Base-by-base conservation (phyloP, 2,329 filamentous ascomycete species). In the Colletotrichum brevisporum region DNA sequence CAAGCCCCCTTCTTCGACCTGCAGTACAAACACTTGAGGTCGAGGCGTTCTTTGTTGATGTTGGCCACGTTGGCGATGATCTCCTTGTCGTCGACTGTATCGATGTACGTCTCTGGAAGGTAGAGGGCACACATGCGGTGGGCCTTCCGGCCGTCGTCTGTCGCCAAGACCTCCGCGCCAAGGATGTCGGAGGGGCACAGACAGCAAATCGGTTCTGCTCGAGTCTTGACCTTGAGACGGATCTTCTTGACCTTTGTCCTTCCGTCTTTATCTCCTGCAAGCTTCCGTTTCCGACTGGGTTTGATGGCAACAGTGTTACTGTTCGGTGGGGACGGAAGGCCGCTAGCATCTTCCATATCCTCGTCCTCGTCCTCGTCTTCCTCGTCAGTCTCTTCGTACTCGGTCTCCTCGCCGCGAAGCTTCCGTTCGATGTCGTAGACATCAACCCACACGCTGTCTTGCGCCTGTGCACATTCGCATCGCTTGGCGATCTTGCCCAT, bases 381-480 rank as follows among this genome's bases (percentile, higher is more conserved):
- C 36, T 90, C 88, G 4, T 92, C 90, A 45, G 93, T 91, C 0
- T 91, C 92, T 74, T 94, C 91, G 76, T 95, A 92, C 74, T 93
- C 93, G 5, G 94, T 94, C 67, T 93, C 91, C 78, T 98, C 95
- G 51, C 96, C 96, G 59, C 95, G 90, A 54, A 98, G 83, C 79
- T 97, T 98, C 70, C 96, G 93, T 81, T 99, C 94, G 66, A 99
- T 97, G 75, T 98, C 96, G 67, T 94, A 91, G 4, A 98, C 94
- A 77, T 99, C 95, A 61, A 99, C 94, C 95, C 97, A 99, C 4
- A 99, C 96, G 76, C 95, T 98, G 83, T 99, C 96, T 69, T 97
- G 91, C 73, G 97, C 95, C 69, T 96, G 89, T 75, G 96, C 94
- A 78, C 96, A 99, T 76, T 98, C 92, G 81, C 96, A 99, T 79